Percentiles rank a stretch among this genome's conserved stretches.
Conservation (phyloP, 2,329 filamentous ascomycete genomes). For the Alternaria tenuissima region DNA sequence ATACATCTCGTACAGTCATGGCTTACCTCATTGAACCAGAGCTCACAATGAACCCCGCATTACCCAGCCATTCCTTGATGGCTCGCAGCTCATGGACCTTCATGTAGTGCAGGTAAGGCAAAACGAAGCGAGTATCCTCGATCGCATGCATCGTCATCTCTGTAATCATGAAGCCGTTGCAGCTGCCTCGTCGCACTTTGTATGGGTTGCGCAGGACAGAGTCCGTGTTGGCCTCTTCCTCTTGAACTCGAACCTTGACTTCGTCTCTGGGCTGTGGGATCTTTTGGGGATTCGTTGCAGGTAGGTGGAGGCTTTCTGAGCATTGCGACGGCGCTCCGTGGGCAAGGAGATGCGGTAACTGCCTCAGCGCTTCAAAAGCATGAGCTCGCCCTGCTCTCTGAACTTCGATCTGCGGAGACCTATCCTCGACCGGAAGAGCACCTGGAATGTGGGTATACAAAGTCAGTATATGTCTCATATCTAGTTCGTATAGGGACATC, state of each 20-base stretch:
- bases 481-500: too few relatives aligned
- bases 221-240: conserved; percentile 23
- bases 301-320: not conserved
- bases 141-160: conserved; percentile 31
- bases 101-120: conserved; percentile 33
- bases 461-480: too few relatives aligned
- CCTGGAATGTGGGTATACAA: too few relatives aligned
- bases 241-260: conserved; percentile 22
- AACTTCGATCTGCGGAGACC: not conserved
- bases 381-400: conserved; percentile 5
- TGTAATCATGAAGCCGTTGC: conserved; percentile 24
- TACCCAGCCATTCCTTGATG: conserved; percentile 30
- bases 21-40: conserved; percentile 22
- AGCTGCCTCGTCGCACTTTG: conserved; percentile 31
- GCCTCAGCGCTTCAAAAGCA: not conserved
- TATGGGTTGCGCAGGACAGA: conserved; percentile 22
- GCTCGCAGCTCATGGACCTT: conserved; percentile 38
- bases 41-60: conserved; percentile 20
- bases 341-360: not conserved
- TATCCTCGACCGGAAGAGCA: conserved; percentile 1
- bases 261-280: conserved; percentile 16
- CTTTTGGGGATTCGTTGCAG: conserved; percentile 12
- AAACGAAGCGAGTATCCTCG: conserved; percentile 22
- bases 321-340: not conserved
- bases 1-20: not conserved